Evolutionary conservation across 148 eudicot species (phyloP), one percentile per base, ranked within the genome.

Genomic region (Amaranthus cruentus): DNA sequence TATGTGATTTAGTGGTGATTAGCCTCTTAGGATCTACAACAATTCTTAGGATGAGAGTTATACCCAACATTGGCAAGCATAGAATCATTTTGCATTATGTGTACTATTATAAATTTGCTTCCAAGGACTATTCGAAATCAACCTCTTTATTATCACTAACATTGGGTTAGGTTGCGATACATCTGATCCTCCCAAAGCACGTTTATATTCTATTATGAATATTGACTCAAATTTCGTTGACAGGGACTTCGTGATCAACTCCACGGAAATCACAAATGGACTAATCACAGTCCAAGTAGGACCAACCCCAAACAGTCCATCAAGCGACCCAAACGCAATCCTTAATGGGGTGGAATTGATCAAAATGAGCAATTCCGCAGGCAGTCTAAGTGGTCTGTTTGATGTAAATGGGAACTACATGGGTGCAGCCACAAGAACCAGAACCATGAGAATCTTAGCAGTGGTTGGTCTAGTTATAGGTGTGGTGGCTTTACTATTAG

Each of bases 271-370:
- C 67, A 67, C 79, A 9, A 83, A 83, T 51, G 72, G 83, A n/a
- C 70, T 82, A 14, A 71, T 87, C n/a, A 69, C 69, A 75, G 74
- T 88, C 67, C 92, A 88, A 47, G 87, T 87, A 15, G 87, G 92
- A 7, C 87, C 90, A 0, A 55, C 79, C 9, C 43, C 80, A 7
- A 68, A 62, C 7, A 66, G 14, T 1, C 55, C 44, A 2, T 49
- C 80, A 10, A 61, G 78, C 14, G 43, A 58, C 2, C 82, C 88
- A 6, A 87, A 89, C 47, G 90, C 92, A 13, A 87, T 88, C 72
- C 83, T 87, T 48, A 87, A 88, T 18, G 92, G 90, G 28, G 14
- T 89, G 7, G 92, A 87, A 72, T 85, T 89, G 69, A 80, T 89
- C 79, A 89, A 89, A 76, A 85, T 89, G 79, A 89, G 88, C 79